These are phyloP conservation scores for Penicillium robsamsonii DNA, from an alignment of 495 filamentous ascomycete genomes.

Conservation along the genomic window DNA sequence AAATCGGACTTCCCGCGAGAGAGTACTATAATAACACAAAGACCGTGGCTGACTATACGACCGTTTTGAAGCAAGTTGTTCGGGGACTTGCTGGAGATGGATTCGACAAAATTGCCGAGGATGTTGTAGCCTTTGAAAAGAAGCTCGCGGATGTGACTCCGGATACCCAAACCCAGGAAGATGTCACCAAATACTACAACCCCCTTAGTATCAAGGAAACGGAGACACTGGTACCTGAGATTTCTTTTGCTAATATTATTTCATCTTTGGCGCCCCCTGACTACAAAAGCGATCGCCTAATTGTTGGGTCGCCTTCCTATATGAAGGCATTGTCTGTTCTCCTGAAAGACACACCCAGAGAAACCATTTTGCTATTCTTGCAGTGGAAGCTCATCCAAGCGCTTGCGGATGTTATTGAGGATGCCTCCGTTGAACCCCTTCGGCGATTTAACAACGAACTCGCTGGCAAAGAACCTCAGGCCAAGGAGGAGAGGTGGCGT, in stretches of 20 bases:
- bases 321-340: constrained; percentile 49
- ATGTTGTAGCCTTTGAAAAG: constrained; percentile 58
- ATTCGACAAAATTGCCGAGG: constrained; percentile 31
- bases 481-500: constrained; percentile 65
- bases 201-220: constrained; percentile 53
- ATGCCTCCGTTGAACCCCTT: constrained; percentile 56
- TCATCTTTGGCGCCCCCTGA: constrained; percentile 50
- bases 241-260: constrained; percentile 55
- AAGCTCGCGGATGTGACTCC: constrained; percentile 60
- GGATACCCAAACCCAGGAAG: constrained; percentile 54
- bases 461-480: constrained; percentile 59
- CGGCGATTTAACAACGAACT: constrained; percentile 57
- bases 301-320: constrained; percentile 59
- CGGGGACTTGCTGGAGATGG: constrained; percentile 27
- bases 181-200: constrained; percentile 62
- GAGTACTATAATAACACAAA: constrained; percentile 63
- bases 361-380: constrained; percentile 55
- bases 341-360: constrained; percentile 44
- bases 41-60: constrained; percentile 51
- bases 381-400: constrained; percentile 60
- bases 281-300: constrained; percentile 49
- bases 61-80: constrained; percentile 47
- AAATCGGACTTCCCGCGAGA: constrained; percentile 60
- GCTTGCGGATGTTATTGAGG: constrained; percentile 52
- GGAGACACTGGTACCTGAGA: constrained; percentile 50